Evolutionary conservation across 2,329 filamentous ascomycete species (phyloP).

Genomic region (Colletotrichum australisinense): DNA sequence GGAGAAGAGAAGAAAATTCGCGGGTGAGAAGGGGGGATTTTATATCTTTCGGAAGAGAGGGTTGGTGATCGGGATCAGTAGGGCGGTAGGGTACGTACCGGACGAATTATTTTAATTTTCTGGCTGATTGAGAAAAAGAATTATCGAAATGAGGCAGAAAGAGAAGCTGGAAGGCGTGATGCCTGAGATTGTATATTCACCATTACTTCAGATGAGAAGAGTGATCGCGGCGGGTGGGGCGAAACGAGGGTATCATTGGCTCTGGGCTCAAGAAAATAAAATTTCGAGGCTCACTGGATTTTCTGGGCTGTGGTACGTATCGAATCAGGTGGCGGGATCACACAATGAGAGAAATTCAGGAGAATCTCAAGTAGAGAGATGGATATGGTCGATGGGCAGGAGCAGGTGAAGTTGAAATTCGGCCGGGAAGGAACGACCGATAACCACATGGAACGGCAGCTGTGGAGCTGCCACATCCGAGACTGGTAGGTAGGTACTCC

Average conservation of each 20-base stretch:
- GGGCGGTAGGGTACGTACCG: too few species aligned
- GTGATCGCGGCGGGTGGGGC: neutral
- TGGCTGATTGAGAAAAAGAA: too few species aligned
- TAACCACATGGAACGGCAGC: neutral
- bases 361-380: neutral
- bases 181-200: too few species aligned
- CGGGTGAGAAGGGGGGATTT: too few species aligned
- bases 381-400: neutral
- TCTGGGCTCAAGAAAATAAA: too few species aligned
- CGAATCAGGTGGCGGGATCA: neutral
- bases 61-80: too few species aligned
- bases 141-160: too few species aligned
- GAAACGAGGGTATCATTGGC: neutral
- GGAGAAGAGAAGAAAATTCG: too few species aligned
- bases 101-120: too few species aligned
- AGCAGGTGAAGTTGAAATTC: neutral
- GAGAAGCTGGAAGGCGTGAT: too few species aligned
- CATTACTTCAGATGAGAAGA: neutral
- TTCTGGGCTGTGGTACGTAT: neutral
- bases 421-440: neutral
- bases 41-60: too few species aligned
- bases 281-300: neutral
- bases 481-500: too few species aligned
- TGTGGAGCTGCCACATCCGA: neutral
- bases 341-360: neutral